These are phyloP conservation scores for Prunus padus DNA, from an alignment of 306 rosid genomes.

Conservation along the genomic window DNA sequence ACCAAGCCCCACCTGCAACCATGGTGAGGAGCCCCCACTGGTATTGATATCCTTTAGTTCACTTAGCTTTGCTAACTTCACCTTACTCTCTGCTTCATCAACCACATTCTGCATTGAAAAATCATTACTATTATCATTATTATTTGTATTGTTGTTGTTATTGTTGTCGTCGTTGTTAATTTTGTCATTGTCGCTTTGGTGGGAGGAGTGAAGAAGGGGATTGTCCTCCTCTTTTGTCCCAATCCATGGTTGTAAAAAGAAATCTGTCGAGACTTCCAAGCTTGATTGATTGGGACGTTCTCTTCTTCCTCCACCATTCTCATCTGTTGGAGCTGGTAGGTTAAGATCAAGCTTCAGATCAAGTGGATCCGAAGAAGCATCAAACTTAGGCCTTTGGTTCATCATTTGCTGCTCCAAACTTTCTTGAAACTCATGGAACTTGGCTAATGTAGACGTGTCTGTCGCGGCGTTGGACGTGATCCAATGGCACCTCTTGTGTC, in stretches of 20 bases:
- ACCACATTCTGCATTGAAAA: constrained; percentile 49
- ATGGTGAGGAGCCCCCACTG: constrained; percentile 70
- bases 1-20: constrained; percentile 95
- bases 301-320: constrained; percentile 8
- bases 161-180: constrained; percentile 16
- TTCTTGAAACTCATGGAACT: constrained; percentile 69
- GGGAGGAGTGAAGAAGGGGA: constrained; percentile 26
- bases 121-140: constrained; percentile 27
- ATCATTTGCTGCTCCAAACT: constrained; percentile 42
- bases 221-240: constrained; percentile 39
- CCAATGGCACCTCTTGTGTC: constrained; percentile 97
- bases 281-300: constrained; percentile 14
- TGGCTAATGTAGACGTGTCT: constrained; percentile 49
- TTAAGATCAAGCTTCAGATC: constrained; percentile 85
- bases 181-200: constrained; percentile 31
- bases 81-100: constrained; percentile 74
- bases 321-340: constrained; percentile 60
- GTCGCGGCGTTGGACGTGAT: constrained; percentile 66
- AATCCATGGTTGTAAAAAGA: constrained; percentile 63
- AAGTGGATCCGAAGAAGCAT: constrained; percentile 39
- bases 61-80: constrained; percentile 79
- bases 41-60: constrained; percentile 69
- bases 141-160: constrained; percentile 23
- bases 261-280: constrained; percentile 42
- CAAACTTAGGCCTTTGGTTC: constrained; percentile 38